Evolutionary conservation across 1,139 yeast genomes (phyloP).

Genomic region (Arxiozyma telluris): DNA sequence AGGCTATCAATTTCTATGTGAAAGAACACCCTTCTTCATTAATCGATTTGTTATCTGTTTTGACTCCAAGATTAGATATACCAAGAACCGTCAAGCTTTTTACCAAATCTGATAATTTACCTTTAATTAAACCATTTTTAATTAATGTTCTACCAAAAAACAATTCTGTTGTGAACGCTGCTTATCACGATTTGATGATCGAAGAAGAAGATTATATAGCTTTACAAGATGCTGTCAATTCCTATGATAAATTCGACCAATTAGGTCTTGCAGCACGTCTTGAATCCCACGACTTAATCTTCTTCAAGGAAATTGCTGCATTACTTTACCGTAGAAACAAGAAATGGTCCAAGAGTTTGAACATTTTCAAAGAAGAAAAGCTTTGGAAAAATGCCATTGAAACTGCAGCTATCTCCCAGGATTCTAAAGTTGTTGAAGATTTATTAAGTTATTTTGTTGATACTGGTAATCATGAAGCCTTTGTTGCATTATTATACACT

Average conservation of each 20-base stretch:
- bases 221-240: conserved; percentile 75
- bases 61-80: conserved; percentile 87
- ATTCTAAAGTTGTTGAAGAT: conserved; percentile 79
- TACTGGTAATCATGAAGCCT: conserved; percentile 93
- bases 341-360: conserved; percentile 84
- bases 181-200: conserved; percentile 88
- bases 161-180: conserved; percentile 83
- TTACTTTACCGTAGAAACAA: conserved; percentile 87
- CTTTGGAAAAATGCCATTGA: conserved; percentile 91
- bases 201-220: conserved; percentile 96
- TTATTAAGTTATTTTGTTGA: conserved; percentile 87
- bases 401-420: conserved; percentile 80
- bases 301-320: conserved; percentile 95
- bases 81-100: conserved; percentile 94
- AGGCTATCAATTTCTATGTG: conserved; percentile 90
- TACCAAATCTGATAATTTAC: conserved; percentile 90
- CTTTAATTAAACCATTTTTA: conserved; percentile 89
- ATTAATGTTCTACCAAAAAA: conserved; percentile 87
- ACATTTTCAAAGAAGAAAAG: conserved; percentile 83
- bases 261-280: conserved; percentile 86
- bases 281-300: conserved; percentile 82
- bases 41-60: conserved; percentile 74
- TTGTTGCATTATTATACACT: conserved; percentile 79
- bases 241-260: conserved; percentile 86
- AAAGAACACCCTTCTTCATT: conserved; percentile 86